A percentile compares a stretch with the other conserved stretches of the same genome.
phyloP scores from a whole-genome alignment of 306 rosid genomes.

The Vigna mungo region DNA sequence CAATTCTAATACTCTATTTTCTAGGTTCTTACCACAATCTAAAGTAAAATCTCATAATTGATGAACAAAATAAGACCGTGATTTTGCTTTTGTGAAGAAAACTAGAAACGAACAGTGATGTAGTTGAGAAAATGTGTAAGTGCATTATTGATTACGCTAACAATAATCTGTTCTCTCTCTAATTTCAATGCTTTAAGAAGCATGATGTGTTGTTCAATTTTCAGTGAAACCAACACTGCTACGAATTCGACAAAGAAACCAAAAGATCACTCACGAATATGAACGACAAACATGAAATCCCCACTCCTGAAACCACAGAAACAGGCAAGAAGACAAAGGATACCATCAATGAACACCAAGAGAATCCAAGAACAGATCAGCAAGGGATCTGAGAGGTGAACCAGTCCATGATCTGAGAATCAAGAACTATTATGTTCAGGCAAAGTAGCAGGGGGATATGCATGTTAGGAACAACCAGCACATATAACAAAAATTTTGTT shows the following conservation, averaged over 20 bases:
- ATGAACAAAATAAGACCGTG: too few species aligned
- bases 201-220: not conserved
- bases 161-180: not conserved
- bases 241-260: not conserved
- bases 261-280: not conserved
- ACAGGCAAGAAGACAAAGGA: not conserved
- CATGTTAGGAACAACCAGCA: conserved; percentile 73
- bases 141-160: too few species aligned
- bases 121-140: too few species aligned
- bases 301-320: not conserved
- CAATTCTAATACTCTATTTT: too few species aligned
- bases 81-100: too few species aligned
- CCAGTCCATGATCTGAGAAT: conserved; percentile 61
- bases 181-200: not conserved
- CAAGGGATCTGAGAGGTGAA: conserved; percentile 85
- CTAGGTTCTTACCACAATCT: too few species aligned
- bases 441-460: conserved; percentile 89
- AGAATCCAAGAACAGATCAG: conserved; percentile 4
- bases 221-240: not conserved
- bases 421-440: conserved; percentile 59
- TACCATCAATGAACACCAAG: not conserved
- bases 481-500: not conserved
- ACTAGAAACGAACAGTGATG: too few species aligned
- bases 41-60: too few species aligned
- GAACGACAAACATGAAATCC: not conserved